Evolutionary conservation across 495 filamentous ascomycete species (phyloP).

Genomic region (Lasiosphaeris hirsuta): DNA sequence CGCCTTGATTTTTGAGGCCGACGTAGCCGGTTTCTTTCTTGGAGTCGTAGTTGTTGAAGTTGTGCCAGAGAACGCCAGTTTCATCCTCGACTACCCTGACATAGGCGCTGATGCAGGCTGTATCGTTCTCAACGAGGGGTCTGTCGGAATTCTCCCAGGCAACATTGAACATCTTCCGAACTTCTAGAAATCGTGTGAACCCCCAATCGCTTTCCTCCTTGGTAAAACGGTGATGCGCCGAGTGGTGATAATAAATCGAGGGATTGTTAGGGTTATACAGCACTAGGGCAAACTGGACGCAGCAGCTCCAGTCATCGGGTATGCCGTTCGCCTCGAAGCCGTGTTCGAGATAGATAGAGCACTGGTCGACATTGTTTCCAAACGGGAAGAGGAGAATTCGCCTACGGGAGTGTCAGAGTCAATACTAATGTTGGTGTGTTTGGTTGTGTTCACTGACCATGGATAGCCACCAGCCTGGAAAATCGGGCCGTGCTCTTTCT

Average conservation of each 20-base stretch:
- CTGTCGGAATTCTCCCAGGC: conserved; percentile 59
- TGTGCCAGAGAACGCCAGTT: conserved; percentile 98
- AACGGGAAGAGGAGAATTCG: conserved; percentile 92
- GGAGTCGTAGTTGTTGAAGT: conserved; percentile 96
- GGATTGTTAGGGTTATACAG: conserved; percentile 92
- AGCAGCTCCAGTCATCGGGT: conserved; percentile 91
- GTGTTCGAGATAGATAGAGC: conserved; percentile 95
- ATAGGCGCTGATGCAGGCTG: conserved; percentile 85
- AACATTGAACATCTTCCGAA: conserved; percentile 73
- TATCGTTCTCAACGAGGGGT: conserved; percentile 85
- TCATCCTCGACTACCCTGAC: conserved; percentile 94
- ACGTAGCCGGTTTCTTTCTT: conserved; percentile 98
- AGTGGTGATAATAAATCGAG: conserved; percentile 63
- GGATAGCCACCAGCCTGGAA: conserved; percentile 85
- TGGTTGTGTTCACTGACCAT: conserved; percentile 57
- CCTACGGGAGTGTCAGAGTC: conserved; percentile 48
- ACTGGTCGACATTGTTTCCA: conserved; percentile 87
- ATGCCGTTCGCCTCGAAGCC: conserved; percentile 62
- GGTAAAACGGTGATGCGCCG: conserved; percentile 85
- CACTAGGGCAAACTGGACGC: conserved; percentile 91
- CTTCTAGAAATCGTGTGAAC: conserved; percentile 87
- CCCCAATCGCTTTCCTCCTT: conserved; percentile 98
- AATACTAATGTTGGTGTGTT: neutral
- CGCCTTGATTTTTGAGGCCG: conserved; percentile 94
- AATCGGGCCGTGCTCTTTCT: conserved; percentile 80